Evolutionary conservation across 495 filamentous ascomycete species (phyloP).

Genomic region (Xylaria flabelliformis): DNA sequence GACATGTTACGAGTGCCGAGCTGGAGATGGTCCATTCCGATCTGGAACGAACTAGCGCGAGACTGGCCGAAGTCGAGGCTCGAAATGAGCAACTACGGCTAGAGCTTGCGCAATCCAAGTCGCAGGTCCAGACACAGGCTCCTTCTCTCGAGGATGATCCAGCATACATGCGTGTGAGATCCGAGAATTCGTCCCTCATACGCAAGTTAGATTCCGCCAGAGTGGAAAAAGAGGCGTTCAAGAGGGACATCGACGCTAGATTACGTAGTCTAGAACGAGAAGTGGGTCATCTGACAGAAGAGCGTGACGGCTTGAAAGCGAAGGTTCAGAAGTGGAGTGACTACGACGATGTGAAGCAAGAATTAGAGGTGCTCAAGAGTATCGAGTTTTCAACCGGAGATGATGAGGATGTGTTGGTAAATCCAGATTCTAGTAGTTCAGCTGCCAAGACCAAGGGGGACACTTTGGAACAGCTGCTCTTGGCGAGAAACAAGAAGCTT

Average conservation of each 20-base stretch:
- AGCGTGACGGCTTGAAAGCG: constrained; percentile 72
- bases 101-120: constrained; percentile 87
- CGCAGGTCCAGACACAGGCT: constrained; percentile 67
- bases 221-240: constrained; percentile 80
- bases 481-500: constrained; percentile 94
- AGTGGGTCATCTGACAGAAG: constrained; percentile 65
- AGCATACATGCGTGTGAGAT: constrained; percentile 79
- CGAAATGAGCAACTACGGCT: constrained; percentile 92
- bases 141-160: constrained; percentile 82
- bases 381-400: constrained; percentile 94
- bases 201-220: constrained; percentile 83
- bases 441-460: constrained; percentile 70
- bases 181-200: constrained; percentile 89
- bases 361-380: constrained; percentile 95
- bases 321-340: constrained; percentile 90
- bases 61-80: constrained; percentile 90
- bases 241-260: constrained; percentile 73
- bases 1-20: constrained; percentile 81
- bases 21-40: constrained; percentile 92
- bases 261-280: constrained; percentile 77
- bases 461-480: constrained; percentile 85
- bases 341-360: constrained; percentile 94
- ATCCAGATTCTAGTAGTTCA: constrained; percentile 46
- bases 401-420: constrained; percentile 68
- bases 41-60: constrained; percentile 83